Conservation (phyloP, 305 asterid genomes). For the Fraxinus velutina region DNA sequence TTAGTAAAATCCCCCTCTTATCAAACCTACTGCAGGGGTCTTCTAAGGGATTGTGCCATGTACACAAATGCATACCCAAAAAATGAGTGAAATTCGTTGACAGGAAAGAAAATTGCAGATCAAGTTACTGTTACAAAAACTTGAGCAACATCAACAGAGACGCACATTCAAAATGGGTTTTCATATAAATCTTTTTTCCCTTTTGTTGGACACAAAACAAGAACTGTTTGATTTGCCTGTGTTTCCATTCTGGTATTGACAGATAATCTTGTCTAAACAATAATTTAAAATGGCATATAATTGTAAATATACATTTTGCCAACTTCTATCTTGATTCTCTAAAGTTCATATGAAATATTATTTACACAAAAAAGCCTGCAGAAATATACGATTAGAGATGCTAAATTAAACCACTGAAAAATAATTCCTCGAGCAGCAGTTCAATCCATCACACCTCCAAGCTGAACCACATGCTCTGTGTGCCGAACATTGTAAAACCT, state of each 20-base stretch:
- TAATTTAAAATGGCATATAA: background rate
- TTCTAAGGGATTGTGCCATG: background rate
- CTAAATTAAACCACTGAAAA: slow-evolving; percentile 11
- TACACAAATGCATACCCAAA: background rate
- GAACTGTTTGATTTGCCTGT: slow-evolving; percentile 2
- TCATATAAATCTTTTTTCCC: background rate
- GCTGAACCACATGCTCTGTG: background rate
- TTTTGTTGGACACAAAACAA: background rate
- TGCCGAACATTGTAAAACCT: background rate
- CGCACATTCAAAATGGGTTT: background rate
- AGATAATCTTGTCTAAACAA: slow-evolving; percentile 18
- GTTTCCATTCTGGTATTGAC: slow-evolving; percentile 20
- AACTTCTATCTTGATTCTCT: slow-evolving; percentile 11
- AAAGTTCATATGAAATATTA: slow-evolving; percentile 26
- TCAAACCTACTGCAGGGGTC: background rate
- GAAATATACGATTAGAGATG: slow-evolving; percentile 7
- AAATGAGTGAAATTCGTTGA: background rate
- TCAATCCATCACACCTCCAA: background rate
- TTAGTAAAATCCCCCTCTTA: background rate
- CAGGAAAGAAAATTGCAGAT: background rate
- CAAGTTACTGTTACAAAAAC: background rate
- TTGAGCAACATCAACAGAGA: background rate
- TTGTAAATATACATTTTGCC: background rate
- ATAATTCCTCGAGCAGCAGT: background rate
- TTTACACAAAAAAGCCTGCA: slow-evolving; percentile 45